Base-by-base conservation (phyloP, 306 rosid species). In the Prosopis cineraria region DNA sequence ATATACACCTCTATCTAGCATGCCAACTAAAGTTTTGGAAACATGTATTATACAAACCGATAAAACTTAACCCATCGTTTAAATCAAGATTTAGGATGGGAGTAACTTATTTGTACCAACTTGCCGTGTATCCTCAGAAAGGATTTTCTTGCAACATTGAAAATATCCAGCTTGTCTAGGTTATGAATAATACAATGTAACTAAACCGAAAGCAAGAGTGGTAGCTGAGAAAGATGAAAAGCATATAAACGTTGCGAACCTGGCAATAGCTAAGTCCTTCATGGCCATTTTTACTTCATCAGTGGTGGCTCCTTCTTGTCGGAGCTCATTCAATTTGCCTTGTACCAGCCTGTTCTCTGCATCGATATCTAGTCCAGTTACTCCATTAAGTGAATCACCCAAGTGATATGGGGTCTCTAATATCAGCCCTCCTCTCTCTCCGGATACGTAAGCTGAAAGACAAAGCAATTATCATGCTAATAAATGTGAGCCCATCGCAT, bases 331-430 rank as follows among this genome's bases (percentile, higher is more conserved):
- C 47, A 91, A 48, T 80, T 82, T 89, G 3, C 85, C 86, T 1
- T 58, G 59, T 14, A 76, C 70, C 14, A 88, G 20, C 39, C 25
- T 84, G 33, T 79, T 70, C 86, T 96, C 99, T 0, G 2, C 60
- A 7, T 88, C 82, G 2, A 93, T 86, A 75, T 92, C 87, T 44
- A 91, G 72, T 3, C 97, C 99, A 5, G 25, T 0, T 10, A 68
- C 75, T 45, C 94, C 96, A 83, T 96, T 96, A 6, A 93, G 86
- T 14, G 97, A 82, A 12, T 86, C 88, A 0, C 98, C 96, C 88
- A 88, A 43, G 22, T 63, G 68, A 80, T 63, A 83, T 2, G 96
- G 90, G n/a, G 52, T 86, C 83, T 96, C 99, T 1, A 81, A 74
- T 36, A 93, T 82, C 0, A 95, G 83, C 1, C 98, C 98, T 25